Conservation (phyloP, 805 yeast genomes). For the Kregervanrija fluxuum region DNA sequence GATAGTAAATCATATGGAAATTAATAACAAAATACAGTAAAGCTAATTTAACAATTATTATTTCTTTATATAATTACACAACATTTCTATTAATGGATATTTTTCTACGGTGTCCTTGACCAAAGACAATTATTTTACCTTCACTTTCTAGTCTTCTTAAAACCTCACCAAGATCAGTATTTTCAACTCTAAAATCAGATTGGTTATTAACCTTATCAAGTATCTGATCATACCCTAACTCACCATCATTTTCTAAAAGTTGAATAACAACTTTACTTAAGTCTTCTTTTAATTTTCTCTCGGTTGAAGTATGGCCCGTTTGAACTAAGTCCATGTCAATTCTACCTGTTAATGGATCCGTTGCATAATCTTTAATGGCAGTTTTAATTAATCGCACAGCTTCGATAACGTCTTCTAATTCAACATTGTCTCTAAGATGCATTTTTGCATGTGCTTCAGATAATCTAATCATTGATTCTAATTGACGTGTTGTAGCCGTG, state of each 20-base stretch:
- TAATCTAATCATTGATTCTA: constrained; percentile 91
- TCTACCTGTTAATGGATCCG: constrained; percentile 94
- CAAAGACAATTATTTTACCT: constrained; percentile 58
- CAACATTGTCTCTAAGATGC: constrained; percentile 70
- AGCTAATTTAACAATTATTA: no score
- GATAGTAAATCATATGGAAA: not conserved
- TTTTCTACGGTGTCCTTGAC: constrained; percentile 65
- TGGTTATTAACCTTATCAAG: constrained; percentile 59
- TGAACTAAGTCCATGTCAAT: constrained; percentile 97
- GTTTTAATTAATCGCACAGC: constrained; percentile 89
- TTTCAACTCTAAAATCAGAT: constrained; percentile 57
- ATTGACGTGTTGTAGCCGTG: constrained; percentile 96
- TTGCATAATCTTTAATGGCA: constrained; percentile 96
- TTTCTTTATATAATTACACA: constrained; percentile 2
- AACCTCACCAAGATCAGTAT: constrained; percentile 61
- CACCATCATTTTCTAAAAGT: constrained; percentile 42
- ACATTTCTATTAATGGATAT: constrained; percentile 29
- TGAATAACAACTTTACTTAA: constrained; percentile 53
- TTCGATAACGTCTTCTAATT: constrained; percentile 77
- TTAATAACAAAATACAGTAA: no score
- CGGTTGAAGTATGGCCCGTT: constrained; percentile 89
- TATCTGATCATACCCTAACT: constrained; percentile 53
- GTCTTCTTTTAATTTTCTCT: constrained; percentile 71
- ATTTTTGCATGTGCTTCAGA: constrained; percentile 97
- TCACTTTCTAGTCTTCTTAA: constrained; percentile 64